Evolutionary conservation across 1,139 yeast species (phyloP).

Genomic region (Wickerhamomyces sp.): DNA sequence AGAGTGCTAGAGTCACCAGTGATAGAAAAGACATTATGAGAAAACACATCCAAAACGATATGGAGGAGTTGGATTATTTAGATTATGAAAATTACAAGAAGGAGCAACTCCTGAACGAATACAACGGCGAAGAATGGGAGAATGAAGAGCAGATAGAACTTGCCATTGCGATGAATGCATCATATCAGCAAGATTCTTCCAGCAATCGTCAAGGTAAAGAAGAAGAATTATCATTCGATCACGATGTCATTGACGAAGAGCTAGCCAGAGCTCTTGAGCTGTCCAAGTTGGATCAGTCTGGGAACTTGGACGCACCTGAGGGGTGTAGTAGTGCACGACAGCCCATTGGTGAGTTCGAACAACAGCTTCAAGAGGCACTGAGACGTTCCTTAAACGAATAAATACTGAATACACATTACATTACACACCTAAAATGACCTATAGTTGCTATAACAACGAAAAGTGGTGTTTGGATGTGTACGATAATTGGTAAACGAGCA

Average conservation of each 20-base stretch:
- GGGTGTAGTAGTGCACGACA: background rate
- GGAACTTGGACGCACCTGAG: background rate
- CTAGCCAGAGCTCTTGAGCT: background rate
- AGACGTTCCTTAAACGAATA: constrained; percentile 18
- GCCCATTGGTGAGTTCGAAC: constrained; percentile 9
- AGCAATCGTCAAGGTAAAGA: constrained; percentile 7
- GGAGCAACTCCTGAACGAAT: constrained; percentile 35
- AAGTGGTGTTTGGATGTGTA: background rate
- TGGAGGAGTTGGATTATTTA: constrained; percentile 30
- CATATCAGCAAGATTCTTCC: constrained; percentile 19
- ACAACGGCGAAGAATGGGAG: constrained; percentile 37
- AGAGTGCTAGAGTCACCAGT: constrained; percentile 19
- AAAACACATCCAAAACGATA: constrained; percentile 26
- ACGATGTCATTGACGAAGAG: constrained; percentile 21
- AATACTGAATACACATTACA: background rate
- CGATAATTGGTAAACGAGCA: background rate
- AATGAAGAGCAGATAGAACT: constrained; percentile 46
- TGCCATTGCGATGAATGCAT: constrained; percentile 49
- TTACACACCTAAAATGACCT: background rate
- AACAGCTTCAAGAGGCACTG: constrained; percentile 20
- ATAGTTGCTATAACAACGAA: too few species aligned
- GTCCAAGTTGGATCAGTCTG: background rate
- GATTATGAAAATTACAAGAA: constrained; percentile 22
- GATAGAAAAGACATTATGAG: constrained; percentile 20
- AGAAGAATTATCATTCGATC: constrained; percentile 8